Base-by-base conservation (phyloP, 805 yeast genomes). In the Danielozyma ontarioensis region DNA sequence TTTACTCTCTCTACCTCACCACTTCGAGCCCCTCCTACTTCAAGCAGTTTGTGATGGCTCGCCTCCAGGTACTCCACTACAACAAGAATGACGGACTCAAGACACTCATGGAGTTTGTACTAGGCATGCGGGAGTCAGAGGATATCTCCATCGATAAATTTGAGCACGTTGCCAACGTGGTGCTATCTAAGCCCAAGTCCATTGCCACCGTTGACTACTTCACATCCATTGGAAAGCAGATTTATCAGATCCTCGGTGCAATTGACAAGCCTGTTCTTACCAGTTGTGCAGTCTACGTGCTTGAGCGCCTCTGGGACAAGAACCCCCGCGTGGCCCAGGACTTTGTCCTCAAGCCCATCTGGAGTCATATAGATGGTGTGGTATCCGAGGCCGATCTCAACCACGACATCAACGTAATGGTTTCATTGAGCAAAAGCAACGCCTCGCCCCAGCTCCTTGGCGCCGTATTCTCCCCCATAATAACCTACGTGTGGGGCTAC, bases 71-170 rank as follows among this genome's bases (percentile, higher is more conserved):
- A 3, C 55, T 86, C 17, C 82, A 83, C 1, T 51, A 75, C 14
- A 55, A 68, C 27, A 53, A 46, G 15, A 37, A 57, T 1, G 80
- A 82, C 47, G 97, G 97, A 0, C 76, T 93, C 2, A 57, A 74
- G 18, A 70, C 88, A 2, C 57, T 90, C 31, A 68, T 88, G 18
- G 97, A 90, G 54, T 77, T 84, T 41, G 67, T 84, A 1, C 63
- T 83, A 11, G 95, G 95, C 0, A 63, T 84, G 17, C 64, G 96
- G 36, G 94, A 86, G 27, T 68, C 70, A 34, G 90, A 82, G 35
- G 78, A 76, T 10, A 57, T 87, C 11, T 79, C 78, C 41, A 56
- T 78, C n/a, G 77, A 75, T 21, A 82, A 78, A 42, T 65, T 85
- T 30, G 77, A 76, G 17, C 74, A 79, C 36, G 83, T 85, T 1